Percentiles rank a stretch among this genome's conserved stretches.
Evolutionary conservation across 139 green algal genomes (phyloP).

Genomic region (Chlorella vulgaris): DNA sequence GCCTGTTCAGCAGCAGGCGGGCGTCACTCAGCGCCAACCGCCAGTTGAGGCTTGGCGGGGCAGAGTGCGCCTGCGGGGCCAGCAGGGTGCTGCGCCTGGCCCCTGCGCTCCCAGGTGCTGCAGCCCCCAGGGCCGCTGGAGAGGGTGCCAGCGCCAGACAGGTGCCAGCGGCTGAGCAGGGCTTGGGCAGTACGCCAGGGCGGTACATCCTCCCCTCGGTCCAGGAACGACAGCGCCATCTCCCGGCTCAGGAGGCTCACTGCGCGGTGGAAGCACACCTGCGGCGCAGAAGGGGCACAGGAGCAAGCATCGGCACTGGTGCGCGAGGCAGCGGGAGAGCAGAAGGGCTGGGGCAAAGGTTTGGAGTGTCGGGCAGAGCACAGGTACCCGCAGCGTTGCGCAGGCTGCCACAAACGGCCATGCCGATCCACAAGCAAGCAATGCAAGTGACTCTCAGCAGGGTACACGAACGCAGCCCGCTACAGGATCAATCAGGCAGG

Average conservation of each 20-base stretch:
- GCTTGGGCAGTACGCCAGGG: slow-evolving; percentile 28
- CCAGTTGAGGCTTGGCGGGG: background rate
- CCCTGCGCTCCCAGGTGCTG: background rate
- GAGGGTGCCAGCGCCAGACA: background rate
- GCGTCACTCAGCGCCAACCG: background rate
- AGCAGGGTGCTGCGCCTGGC: background rate
- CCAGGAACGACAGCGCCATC: slow-evolving; percentile 22
- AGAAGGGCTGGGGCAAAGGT: no score
- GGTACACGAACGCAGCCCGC: no score
- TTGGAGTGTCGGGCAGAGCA: no score
- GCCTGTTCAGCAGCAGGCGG: background rate
- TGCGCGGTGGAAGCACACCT: slow-evolving; percentile 13
- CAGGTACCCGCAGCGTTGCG: background rate
- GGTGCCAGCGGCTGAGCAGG: slow-evolving; percentile 31
- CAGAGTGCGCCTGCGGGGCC: slow-evolving; percentile 9
- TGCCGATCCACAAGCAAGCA: no score
- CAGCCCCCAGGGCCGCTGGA: background rate
- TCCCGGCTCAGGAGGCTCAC: slow-evolving; percentile 28
- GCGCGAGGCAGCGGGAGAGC: no score
- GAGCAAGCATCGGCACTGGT: background rate
- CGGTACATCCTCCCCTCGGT: slow-evolving; percentile 18
- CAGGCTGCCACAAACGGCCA: no score
- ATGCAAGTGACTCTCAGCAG: no score
- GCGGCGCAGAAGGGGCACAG: background rate
- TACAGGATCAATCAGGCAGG: no score